A percentile compares a stretch with the other conserved stretches of the same genome.
Conservation (phyloP, 2,329 filamentous ascomycete species). For the Celoporthe dispersa region DNA sequence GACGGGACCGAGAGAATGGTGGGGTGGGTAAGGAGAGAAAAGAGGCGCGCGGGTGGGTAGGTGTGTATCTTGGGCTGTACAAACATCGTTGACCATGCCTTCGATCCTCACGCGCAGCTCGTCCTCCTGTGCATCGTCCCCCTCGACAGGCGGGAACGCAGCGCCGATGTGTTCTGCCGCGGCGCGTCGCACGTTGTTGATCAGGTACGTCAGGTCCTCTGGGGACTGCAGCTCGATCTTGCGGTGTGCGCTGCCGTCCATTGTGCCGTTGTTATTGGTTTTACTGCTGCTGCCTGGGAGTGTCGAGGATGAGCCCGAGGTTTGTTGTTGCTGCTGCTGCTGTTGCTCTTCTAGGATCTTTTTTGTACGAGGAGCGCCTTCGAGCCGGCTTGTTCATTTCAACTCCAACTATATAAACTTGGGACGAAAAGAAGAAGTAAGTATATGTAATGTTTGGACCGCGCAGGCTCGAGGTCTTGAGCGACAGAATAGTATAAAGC, state of each 20-base stretch:
- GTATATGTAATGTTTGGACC: neutral
- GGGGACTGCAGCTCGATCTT: slow-evolving; percentile 81
- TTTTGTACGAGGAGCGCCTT: slow-evolving; percentile 29
- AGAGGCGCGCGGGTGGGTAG: neutral
- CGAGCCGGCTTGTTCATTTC: slow-evolving; percentile 30
- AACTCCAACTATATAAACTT: neutral
- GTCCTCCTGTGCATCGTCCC: slow-evolving; percentile 51
- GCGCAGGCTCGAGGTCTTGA: neutral
- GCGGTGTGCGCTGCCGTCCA: slow-evolving; percentile 58
- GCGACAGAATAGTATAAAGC: neutral
- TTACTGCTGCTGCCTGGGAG: slow-evolving; percentile 8
- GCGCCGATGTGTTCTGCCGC: slow-evolving; percentile 70
- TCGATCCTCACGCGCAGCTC: slow-evolving; percentile 64
- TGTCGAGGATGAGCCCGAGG: slow-evolving; percentile 8
- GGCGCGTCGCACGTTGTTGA: slow-evolving; percentile 69
- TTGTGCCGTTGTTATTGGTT: slow-evolving; percentile 27
- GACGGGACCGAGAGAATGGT: neutral
- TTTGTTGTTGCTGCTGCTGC: neutral
- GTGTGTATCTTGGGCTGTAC: slow-evolving; percentile 24
- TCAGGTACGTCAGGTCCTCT: slow-evolving; percentile 72
- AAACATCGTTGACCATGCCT: slow-evolving; percentile 61
- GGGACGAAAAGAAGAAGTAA: neutral
- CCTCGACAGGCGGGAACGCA: slow-evolving; percentile 68
- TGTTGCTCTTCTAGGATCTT: slow-evolving; percentile 14
- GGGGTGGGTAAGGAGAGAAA: neutral